Conservation (phyloP, 2,329 filamentous ascomycete genomes). For the Fusarium nanum region DNA sequence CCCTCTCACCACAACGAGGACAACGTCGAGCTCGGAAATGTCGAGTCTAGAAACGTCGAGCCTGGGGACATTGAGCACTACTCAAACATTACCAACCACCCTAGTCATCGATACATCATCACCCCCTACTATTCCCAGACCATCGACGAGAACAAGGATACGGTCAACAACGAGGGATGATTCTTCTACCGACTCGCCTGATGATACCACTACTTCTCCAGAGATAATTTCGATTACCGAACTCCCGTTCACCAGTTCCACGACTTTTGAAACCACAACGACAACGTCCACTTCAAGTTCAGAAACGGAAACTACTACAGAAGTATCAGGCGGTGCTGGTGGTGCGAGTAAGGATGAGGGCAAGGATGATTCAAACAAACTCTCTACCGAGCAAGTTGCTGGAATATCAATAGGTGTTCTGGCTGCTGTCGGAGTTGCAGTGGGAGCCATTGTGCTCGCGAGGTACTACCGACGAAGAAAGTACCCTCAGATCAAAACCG, state of each 20-base stretch:
- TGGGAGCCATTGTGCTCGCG: constrained; percentile 60
- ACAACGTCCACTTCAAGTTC: constrained; percentile 23
- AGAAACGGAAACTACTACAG: constrained; percentile 33
- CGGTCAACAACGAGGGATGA: constrained; percentile 10
- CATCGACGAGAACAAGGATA: constrained; percentile 18
- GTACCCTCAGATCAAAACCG: constrained; percentile 53
- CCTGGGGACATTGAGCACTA: constrained; percentile 22
- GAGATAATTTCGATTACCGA: constrained; percentile 27
- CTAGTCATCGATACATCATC: constrained; percentile 46
- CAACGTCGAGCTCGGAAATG: constrained; percentile 21
- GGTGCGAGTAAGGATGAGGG: constrained; percentile 25
- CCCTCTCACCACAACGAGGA: constrained; percentile 22
- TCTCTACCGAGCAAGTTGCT: constrained; percentile 61
- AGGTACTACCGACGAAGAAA: constrained; percentile 56
- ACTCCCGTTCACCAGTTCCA: constrained; percentile 16
- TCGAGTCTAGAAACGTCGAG: constrained; percentile 11
- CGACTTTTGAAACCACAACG: constrained; percentile 17
- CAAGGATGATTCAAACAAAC: constrained; percentile 27
- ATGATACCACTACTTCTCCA: background rate
- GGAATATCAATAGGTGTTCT: constrained; percentile 69
- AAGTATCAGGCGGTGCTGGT: constrained; percentile 21
- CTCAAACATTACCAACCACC: constrained; percentile 44
- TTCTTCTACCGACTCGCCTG: constrained; percentile 1
- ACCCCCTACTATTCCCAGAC: constrained; percentile 33
- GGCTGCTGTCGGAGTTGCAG: constrained; percentile 60